Percentiles rank a stretch among this genome's conserved stretches.
Evolutionary conservation across 441 rosid species (phyloP).

Genomic region (Pelargonium australe): DNA sequence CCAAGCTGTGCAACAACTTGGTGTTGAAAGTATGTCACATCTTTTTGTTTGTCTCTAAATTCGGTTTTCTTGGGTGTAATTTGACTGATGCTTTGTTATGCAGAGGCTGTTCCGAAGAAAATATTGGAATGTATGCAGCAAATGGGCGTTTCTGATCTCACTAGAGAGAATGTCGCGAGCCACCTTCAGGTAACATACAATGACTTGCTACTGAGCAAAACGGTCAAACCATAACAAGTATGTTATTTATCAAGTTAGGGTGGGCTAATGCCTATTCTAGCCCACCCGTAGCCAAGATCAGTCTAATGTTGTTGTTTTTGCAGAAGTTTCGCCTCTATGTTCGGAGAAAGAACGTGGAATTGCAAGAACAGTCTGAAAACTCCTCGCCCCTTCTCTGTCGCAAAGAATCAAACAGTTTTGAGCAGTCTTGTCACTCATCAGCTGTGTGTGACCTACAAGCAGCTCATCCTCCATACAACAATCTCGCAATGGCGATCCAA

Average conservation of each 20-base stretch:
- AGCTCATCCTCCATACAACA: neutral
- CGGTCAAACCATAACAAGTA: too few species aligned
- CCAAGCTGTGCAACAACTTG: slow-evolving; percentile 20
- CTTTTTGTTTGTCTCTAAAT: too few species aligned
- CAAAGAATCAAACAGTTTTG: neutral
- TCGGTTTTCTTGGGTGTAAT: too few species aligned
- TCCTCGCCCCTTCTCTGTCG: neutral
- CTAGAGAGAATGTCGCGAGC: slow-evolving; percentile 35
- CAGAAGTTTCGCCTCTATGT: neutral
- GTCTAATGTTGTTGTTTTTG: neutral
- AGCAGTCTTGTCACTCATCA: neutral
- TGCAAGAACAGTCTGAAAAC: neutral
- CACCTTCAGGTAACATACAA: slow-evolving; percentile 33
- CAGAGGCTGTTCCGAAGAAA: slow-evolving; percentile 35
- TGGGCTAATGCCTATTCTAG: too few species aligned
- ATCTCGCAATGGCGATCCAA: neutral
- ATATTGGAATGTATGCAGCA: slow-evolving; percentile 31
- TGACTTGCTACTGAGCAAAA: too few species aligned
- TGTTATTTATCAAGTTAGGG: too few species aligned
- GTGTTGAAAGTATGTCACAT: slow-evolving; percentile 21
- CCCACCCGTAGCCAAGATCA: too few species aligned
- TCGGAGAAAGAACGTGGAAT: neutral
- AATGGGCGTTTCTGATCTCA: slow-evolving; percentile 26
- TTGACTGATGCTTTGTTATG: neutral
- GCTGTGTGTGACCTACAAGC: neutral